Conservation (phyloP, 1,284 basidiomycete genomes). For the Irpex sp. region DNA sequence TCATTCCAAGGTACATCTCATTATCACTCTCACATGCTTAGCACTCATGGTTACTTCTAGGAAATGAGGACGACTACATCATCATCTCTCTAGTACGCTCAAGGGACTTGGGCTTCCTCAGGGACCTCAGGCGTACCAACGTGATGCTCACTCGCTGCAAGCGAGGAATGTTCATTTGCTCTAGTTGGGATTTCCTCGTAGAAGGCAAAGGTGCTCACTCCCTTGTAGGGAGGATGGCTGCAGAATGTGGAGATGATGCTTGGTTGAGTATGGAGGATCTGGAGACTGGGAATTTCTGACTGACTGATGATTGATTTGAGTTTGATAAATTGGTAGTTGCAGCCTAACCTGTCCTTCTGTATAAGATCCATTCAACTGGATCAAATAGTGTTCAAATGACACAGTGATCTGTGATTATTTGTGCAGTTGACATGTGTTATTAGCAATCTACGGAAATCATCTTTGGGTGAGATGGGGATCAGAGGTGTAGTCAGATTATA, state of each 20-base stretch:
- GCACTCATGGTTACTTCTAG: constrained; percentile 18
- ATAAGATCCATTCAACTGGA: constrained; percentile 9
- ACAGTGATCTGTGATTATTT: background rate
- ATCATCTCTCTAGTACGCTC: constrained; percentile 60
- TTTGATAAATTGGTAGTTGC: background rate
- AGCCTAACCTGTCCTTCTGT: constrained; percentile 4
- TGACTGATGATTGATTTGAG: background rate
- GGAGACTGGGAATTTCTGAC: constrained; percentile 31
- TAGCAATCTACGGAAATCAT: no score
- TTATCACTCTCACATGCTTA: background rate
- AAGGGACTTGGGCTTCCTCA: constrained; percentile 43
- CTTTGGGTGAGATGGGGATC: no score
- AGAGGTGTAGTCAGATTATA: no score
- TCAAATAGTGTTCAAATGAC: constrained; percentile 2
- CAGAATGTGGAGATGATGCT: constrained; percentile 28
- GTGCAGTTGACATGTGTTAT: no score
- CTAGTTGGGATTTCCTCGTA: constrained; percentile 50
- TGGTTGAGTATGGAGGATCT: constrained; percentile 43
- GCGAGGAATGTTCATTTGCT: constrained; percentile 63
- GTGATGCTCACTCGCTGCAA: constrained; percentile 71
- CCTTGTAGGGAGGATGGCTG: constrained; percentile 46
- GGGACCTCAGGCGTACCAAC: constrained; percentile 50
- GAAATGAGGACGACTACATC: constrained; percentile 48
- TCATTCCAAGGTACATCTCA: constrained; percentile 36
- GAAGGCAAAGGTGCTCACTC: constrained; percentile 38